Percentiles rank a stretch among this genome's conserved stretches.
phyloP scores from a whole-genome alignment of 1,284 basidiomycete species.

The Salmacisia buchloeana region DNA sequence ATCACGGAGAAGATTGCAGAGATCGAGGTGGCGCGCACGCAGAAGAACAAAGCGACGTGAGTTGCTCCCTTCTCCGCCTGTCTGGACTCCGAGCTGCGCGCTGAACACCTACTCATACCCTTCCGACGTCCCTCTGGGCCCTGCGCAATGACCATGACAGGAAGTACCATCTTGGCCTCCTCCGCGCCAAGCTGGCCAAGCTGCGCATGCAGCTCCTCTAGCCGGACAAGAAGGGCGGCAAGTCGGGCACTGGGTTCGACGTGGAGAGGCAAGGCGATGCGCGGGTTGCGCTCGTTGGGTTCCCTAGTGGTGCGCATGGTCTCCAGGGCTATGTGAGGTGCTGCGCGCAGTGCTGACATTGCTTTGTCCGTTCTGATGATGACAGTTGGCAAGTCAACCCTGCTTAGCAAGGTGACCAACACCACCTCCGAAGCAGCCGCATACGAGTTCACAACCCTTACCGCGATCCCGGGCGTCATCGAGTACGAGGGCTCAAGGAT shows the following conservation, averaged over 20 bases:
- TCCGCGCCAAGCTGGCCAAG: conserved; percentile 45
- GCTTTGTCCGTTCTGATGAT: conserved; percentile 60
- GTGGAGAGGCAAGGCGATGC: conserved; percentile 46
- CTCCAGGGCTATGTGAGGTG: too few species aligned
- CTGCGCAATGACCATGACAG: not conserved
- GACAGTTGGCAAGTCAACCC: conserved; percentile 87
- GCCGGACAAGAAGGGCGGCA: conserved; percentile 37
- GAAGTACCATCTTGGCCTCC: conserved; percentile 42
- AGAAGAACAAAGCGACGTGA: conserved; percentile 54
- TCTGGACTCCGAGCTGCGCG: not conserved
- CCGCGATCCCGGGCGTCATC: conserved; percentile 50
- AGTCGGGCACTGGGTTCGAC: conserved; percentile 45
- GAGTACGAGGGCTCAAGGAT: conserved; percentile 55
- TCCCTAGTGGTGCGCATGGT: conserved; percentile 15
- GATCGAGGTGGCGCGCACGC: conserved; percentile 74
- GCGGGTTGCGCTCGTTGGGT: conserved; percentile 74
- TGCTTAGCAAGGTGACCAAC: conserved; percentile 84
- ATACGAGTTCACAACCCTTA: conserved; percentile 92
- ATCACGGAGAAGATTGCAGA: conserved; percentile 69
- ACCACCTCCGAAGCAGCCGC: conserved; percentile 82
- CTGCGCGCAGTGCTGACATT: not conserved
- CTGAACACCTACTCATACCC: not conserved
- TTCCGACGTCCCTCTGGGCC: not conserved
- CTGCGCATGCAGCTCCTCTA: conserved; percentile 44
- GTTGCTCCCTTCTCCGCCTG: not conserved